Evolutionary conservation across 257 asterid species (phyloP), one percentile per base, ranked within the genome.

Genomic region (Ilex asprella): DNA sequence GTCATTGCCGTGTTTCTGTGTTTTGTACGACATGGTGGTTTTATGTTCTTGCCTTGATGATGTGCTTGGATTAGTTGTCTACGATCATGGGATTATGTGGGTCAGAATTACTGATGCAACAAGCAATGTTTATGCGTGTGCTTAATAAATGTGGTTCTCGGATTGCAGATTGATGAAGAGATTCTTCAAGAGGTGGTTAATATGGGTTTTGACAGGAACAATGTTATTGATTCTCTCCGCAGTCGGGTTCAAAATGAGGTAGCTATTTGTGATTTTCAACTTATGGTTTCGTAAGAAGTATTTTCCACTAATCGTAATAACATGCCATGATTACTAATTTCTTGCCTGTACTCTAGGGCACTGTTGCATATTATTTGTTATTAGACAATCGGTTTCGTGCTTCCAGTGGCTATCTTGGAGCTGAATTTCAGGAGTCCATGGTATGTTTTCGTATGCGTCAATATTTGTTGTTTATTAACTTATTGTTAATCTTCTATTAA

Each of bases 231-330:
- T 52, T 91, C 97, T 61, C 86, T 91, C 58, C 82, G 78, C 69
- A 88, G 73, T 77, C 75, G 95, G 77, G 89, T 82, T 66, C 95
- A 86, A 70, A 91, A 88, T 79, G 98, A 85, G 91, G 98, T 86
- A 71, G 16, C 58, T 59, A 72, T 54, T 59, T 31, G 53, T 11
- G 56, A 62, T 54, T 27, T 52, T 47, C 66, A 59, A 58, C 65
- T 57, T 65, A 58, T 54, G 41, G 68, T n/a, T 72, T 41, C 14
- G 29, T 41, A 21, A 59, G 15, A 54, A 41, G 41, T 35, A 35
- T 1, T 35, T 35, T 35, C 5, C 5, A 35, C 41, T 35, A 1
- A 35, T 7, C 5, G 7, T 35, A 35, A 7, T 35, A 35, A 35
- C 41, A 35, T 35, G 8, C 41, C 56, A 68, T 59, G 62, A 47